Conservation (phyloP, 768 basidiomycete species). For the Hydnum rufescens region DNA sequence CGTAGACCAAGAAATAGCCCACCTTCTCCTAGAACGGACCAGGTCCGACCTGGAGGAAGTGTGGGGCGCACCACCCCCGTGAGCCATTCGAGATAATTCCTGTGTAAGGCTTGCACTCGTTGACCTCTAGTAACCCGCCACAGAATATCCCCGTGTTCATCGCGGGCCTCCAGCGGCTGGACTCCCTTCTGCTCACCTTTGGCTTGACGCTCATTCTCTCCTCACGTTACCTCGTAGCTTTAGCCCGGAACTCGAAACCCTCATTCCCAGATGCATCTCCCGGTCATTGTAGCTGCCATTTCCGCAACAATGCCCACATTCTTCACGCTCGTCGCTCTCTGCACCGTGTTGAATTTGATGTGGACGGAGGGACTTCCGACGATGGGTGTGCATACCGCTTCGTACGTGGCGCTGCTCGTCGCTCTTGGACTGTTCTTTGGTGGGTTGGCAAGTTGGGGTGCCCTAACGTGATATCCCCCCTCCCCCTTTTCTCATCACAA, state of each 20-base stretch:
- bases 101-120: no score
- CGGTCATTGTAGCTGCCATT: neutral
- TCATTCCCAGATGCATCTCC: neutral
- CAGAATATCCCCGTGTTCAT: slow-evolving; percentile 66
- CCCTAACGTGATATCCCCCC: slow-evolving; percentile 18
- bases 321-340: slow-evolving; percentile 27
- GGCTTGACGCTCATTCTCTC: slow-evolving; percentile 37
- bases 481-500: neutral
- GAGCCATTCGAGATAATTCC: slow-evolving; percentile 22
- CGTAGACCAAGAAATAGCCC: slow-evolving; percentile 32
- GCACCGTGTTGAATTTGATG: slow-evolving; percentile 36
- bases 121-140: slow-evolving; percentile 7
- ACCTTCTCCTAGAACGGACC: slow-evolving; percentile 38
- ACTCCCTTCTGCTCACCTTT: slow-evolving; percentile 48
- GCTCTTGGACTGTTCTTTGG: slow-evolving; percentile 52
- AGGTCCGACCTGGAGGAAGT: slow-evolving; percentile 62
- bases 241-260: neutral
- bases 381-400: slow-evolving; percentile 57
- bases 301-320: slow-evolving; percentile 20
- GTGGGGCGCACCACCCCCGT: slow-evolving; percentile 62
- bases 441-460: slow-evolving; percentile 56
- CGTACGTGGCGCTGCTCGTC: slow-evolving; percentile 46
- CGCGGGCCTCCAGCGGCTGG: slow-evolving; percentile 54
- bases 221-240: slow-evolving; percentile 9
- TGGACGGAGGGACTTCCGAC: slow-evolving; percentile 53